phyloP scores from a whole-genome alignment of 768 basidiomycete genomes.

The Lentinula raphanica region DNA sequence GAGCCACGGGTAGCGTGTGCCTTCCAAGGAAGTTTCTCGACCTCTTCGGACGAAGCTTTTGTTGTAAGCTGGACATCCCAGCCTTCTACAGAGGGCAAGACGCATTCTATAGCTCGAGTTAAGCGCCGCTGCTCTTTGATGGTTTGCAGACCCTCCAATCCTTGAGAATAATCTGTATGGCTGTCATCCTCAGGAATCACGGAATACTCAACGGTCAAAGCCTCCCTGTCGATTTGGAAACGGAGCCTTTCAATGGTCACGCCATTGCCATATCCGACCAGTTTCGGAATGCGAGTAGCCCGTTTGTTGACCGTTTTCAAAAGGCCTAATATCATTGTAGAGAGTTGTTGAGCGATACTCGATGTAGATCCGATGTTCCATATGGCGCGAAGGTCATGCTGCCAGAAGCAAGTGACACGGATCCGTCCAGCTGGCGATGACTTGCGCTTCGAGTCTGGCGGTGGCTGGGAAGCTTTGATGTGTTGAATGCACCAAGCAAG shows the following conservation, averaged over 20 bases:
- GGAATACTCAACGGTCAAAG: slow-evolving; percentile 77
- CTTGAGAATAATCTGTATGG: slow-evolving; percentile 30
- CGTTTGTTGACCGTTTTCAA: slow-evolving; percentile 77
- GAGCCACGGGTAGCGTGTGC: slow-evolving; percentile 49
- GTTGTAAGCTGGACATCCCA: slow-evolving; percentile 85
- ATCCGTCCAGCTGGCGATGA: slow-evolving; percentile 36
- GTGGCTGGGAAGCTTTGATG: slow-evolving; percentile 32
- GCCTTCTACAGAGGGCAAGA: slow-evolving; percentile 69
- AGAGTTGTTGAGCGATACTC: slow-evolving; percentile 71
- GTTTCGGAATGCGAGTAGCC: slow-evolving; percentile 66
- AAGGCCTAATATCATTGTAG: slow-evolving; percentile 78
- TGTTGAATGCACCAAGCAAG: slow-evolving; percentile 94
- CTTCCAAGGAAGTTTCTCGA: slow-evolving; percentile 72
- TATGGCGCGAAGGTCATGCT: slow-evolving; percentile 83
- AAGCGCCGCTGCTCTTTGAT: slow-evolving; percentile 64
- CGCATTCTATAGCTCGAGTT: slow-evolving; percentile 73
- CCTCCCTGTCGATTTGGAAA: slow-evolving; percentile 80
- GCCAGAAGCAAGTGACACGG: slow-evolving; percentile 90
- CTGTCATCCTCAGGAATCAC: slow-evolving; percentile 70
- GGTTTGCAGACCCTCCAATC: slow-evolving; percentile 59
- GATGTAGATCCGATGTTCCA: slow-evolving; percentile 74
- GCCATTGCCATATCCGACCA: slow-evolving; percentile 76
- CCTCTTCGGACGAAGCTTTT: slow-evolving; percentile 67
- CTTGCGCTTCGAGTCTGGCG: slow-evolving; percentile 31
- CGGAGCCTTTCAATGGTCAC: slow-evolving; percentile 73